A percentile compares a stretch with the other conserved stretches of the same genome.
Evolutionary conservation across 2,329 filamentous ascomycete species (phyloP).

Genomic region (Escovopsis sp.): DNA sequence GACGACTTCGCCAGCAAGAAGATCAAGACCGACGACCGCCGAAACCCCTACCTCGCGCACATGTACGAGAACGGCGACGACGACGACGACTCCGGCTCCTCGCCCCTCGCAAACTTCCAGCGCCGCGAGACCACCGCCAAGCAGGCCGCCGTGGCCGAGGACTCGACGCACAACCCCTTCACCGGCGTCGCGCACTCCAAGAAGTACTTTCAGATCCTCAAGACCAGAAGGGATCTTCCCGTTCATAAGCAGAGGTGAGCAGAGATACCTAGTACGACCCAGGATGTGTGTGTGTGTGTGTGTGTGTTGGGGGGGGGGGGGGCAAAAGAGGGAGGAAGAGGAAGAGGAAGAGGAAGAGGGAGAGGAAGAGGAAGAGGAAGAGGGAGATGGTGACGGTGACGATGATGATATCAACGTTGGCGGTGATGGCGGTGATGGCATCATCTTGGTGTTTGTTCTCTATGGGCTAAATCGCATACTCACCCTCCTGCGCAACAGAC

Average conservation of each 20-base stretch:
- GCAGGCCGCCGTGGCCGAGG: conserved; percentile 60
- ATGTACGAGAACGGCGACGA: conserved; percentile 46
- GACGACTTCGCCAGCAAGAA: conserved; percentile 30
- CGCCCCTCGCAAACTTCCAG: conserved; percentile 50
- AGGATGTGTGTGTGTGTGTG: conserved; percentile 1
- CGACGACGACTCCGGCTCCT: conserved; percentile 21
- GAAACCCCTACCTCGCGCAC: conserved; percentile 88
- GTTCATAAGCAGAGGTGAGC: conserved; percentile 76
- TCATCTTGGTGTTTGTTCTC: too few relatives aligned
- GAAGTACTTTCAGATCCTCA: conserved; percentile 81
- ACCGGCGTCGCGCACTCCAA: conserved; percentile 62
- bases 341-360: too few relatives aligned
- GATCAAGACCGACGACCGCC: conserved; percentile 23
- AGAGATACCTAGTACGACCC: too few relatives aligned
- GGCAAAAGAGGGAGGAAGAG: neutral
- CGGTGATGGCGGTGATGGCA: too few relatives aligned
- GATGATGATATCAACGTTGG: too few relatives aligned
- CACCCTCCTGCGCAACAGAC: conserved; percentile 28
- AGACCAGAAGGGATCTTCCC: conserved; percentile 69
- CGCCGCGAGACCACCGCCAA: conserved; percentile 68
- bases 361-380: too few relatives aligned
- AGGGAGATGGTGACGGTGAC: too few relatives aligned
- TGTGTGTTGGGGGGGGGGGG: neutral
- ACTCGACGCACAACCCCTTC: conserved; percentile 74
- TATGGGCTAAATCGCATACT: too few relatives aligned